phyloP scores from a whole-genome alignment of 225 moss, liverwort and hornwort species.

The Bryoerythrophyllum caledonicum region DNA sequence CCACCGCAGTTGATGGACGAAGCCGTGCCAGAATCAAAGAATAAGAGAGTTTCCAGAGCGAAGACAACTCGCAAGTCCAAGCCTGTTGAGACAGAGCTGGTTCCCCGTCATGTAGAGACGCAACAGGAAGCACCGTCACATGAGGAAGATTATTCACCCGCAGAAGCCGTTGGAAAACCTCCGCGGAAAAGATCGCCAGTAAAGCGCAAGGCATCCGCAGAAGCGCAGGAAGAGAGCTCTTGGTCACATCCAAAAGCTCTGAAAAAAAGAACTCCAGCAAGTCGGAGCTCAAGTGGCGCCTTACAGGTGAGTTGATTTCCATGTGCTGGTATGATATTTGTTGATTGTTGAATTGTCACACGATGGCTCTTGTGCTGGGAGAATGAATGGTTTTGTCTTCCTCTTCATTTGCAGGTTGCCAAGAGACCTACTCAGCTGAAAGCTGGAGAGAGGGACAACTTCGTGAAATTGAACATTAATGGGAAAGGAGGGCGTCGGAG shows the following conservation, averaged over 20 bases:
- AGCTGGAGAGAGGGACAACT: constrained; percentile 83
- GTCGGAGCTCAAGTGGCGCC: constrained; percentile 14
- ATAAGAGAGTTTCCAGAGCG: constrained; percentile 11
- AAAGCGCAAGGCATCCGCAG: constrained; percentile 36
- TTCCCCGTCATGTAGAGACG: constrained; percentile 5
- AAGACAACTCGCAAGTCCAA: constrained; percentile 26
- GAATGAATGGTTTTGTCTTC: not conserved
- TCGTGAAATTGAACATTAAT: constrained; percentile 86
- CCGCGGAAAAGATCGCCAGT: constrained; percentile 16
- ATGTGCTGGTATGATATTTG: too few species aligned
- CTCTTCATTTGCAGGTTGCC: constrained; percentile 17
- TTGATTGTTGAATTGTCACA: not conserved
- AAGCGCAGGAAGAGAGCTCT: constrained; percentile 51
- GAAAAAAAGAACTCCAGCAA: constrained; percentile 34
- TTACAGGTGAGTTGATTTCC: constrained; percentile 20
- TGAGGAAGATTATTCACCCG: constrained; percentile 16
- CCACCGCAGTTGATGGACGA: not conserved
- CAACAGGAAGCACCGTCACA: constrained; percentile 7
- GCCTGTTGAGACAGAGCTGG: not conserved
- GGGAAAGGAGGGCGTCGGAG: constrained; percentile 79
- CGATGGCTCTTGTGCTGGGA: not conserved
- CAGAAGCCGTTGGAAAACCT: not conserved
- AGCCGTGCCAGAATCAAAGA: constrained; percentile 13
- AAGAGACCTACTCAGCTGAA: constrained; percentile 29
- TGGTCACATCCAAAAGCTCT: constrained; percentile 72